Base-by-base conservation (phyloP, 2,329 filamentous ascomycete species). In the Botryosphaeria dothidea region DNA sequence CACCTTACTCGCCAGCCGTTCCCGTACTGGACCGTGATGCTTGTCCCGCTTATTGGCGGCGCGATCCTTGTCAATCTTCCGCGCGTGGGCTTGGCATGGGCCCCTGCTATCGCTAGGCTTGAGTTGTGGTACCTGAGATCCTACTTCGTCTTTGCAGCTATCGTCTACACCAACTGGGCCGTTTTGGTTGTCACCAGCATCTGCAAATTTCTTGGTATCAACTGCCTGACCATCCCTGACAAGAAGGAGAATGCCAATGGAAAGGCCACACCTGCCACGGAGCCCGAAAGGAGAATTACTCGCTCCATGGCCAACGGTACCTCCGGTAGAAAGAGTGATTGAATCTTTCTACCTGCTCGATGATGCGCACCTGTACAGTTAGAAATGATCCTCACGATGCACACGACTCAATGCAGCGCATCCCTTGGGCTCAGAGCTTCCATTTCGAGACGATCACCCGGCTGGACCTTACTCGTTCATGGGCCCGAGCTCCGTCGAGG, bases 121-220 rank as follows among this genome's bases (percentile, higher is more conserved):
- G 95, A 98, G 79, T 80, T 93, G 15, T 86, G 85, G 78, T 99
- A 98, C 75, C 86, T 99, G 23, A 88, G 92, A 72, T 87, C 82
- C 0, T 98, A 97, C 80, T 90, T 98, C 67, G 72, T 91, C 56
- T 95, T 97, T 75, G 89, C 93, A 1, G 81, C 89, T 51, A 80
- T 93, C n/a, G 91, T 92, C 3, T 99, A 99, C 79, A 93, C 91
- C 77, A 88, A 91, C 70, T 99, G 95, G 95, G 95, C 95, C 0
- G 90, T 91, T 72, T 83, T 97, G 46, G 93, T 98, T 54, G 92
- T 97, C 72, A 91, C 89, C 68, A 91, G 90, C 75, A 98, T 99
- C 72, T 98, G 95, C 80, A 85, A 89, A 63, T 98, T 91, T 79
- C 82, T 99, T 25, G 93, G 92, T 67, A 99, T 99, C 82, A 95